Evolutionary conservation across 805 yeast species (phyloP), one percentile per base, ranked within the genome.

Genomic region (Cyberlindnera japonica): DNA sequence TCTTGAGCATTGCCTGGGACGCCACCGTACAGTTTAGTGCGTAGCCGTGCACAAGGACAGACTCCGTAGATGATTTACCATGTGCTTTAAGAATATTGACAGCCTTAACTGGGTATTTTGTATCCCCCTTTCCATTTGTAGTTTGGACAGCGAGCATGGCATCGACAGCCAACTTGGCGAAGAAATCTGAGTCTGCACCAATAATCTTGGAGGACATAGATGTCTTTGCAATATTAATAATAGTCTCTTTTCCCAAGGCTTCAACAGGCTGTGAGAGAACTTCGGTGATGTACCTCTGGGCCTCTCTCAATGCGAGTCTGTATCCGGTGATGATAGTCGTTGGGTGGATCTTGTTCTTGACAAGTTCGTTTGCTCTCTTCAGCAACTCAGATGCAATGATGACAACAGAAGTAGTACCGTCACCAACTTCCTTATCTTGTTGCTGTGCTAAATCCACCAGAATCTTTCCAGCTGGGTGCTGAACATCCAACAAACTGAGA

Each of bases 381-480:
- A 93, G 72, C 41, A 93, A 69, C 66, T 93, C 99, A 25, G 95
- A 76, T 18, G 99, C 98, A 60, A 95, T 82, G 47, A 93, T 89
- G 29, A 93, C 99, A 37, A 93, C 99, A 13, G 96, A 85, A 0
- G 99, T 93, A 32, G 99, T 90, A 53, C 98, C 98, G 59, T 90
- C 98, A 46, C 97, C 99, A 39, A 93, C 96, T 67, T 93, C 99
- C 57, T 96, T 79, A 64, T 93, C 99, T 69, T 93, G 99, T 64
- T 93, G 98, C 64, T 93, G 96, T 3, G 99, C 99, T 58, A 93
- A 74, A 59, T 93, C 98, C 36, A 93, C 99, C 43, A 93, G 71
- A 54, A 93, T 93, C 68, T 89, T 91, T 14, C 98, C 99, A 1
- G 99, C 99, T 25, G 99, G 99, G 63, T 93, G 99, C 66, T 93